Conservation (phyloP, 192 early-diverging fungal species). For the Mortierella hygrophila region DNA sequence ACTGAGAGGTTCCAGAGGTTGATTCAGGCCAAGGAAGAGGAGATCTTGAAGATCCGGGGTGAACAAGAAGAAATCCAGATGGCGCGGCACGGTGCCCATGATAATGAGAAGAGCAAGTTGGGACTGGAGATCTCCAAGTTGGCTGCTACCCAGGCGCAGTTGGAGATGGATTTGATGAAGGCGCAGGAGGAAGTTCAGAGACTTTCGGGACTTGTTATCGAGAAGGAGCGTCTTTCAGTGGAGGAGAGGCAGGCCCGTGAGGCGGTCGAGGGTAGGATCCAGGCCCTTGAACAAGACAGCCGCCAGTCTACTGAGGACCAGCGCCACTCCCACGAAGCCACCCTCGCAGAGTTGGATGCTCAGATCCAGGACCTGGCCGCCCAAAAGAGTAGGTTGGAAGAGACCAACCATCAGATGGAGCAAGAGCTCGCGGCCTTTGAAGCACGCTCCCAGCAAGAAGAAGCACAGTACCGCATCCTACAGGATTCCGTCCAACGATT, state of each 20-base stretch:
- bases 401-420: not conserved
- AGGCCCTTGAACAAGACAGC: not conserved
- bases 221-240: not conserved
- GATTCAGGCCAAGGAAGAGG: not conserved
- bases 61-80: not conserved
- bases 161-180: constrained; percentile 10
- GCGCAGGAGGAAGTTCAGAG: constrained; percentile 6
- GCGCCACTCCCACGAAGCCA: not conserved
- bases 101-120: not conserved
- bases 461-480: constrained; percentile 32
- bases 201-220: not conserved
- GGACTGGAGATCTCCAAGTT: not conserved
- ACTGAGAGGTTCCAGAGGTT: not conserved
- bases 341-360: constrained; percentile 9
- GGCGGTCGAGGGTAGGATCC: constrained; percentile 12
- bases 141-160: not conserved
- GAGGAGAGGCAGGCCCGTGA: constrained; percentile 12
- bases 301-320: not conserved
- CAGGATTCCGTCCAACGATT: constrained; percentile 46
- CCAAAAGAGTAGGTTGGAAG: constrained; percentile 7
- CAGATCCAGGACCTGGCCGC: not conserved
- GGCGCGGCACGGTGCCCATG: not conserved
- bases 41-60: not conserved
- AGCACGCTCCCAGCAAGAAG: constrained; percentile 32
- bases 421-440: constrained; percentile 17